Evolutionary conservation across 2,329 filamentous ascomycete genomes (phyloP), one percentile per base, ranked within the genome.

Genomic region (Magnaporthales sp.): DNA sequence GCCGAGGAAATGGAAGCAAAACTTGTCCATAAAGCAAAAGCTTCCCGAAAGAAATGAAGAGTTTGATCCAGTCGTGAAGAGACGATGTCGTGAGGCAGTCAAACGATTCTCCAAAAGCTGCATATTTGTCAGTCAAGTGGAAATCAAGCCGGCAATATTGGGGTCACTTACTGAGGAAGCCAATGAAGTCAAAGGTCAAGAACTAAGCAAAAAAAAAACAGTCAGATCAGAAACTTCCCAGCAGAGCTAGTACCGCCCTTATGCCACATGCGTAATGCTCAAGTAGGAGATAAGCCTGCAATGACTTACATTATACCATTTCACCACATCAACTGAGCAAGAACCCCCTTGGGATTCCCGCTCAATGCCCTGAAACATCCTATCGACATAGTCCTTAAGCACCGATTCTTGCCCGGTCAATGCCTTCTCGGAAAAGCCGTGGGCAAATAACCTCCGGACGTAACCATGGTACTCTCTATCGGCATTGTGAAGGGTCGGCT

Each of bases 391-490:
- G 3, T 46, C 38, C 2, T 65, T 58, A n/a, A 74, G 68, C 58
- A 73, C 65, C 46, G 70, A 68, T 58, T 73, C 70, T 46, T 74
- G 72, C 1, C 67, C 68, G 29, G 65, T 68, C 60, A 74, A 65
- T 0, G 70, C 71, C 30, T 70, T 66, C 2, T 74, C 73, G 9
- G 73, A 74, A 67, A 74, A 74, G 63, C 69, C 70, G 24, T 66
- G 32, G 24, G n/a, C 13, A 27, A 66, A 58, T 7, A 66, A 15
- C n/a, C 32, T 66, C 29, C 65, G 65, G 24, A 66, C 26, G 31
- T 63, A 38, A 31, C 65, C 65, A 7, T 72, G 68, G 66, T 71
- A 74, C 46, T 64, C 32, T 24, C 62, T 64, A 24, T 64, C 32
- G 2, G 62, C 62, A n/a, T 64, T 64, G 32, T 64, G 62, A 15